Evolutionary conservation across 331 rosid species (phyloP), one percentile per base, ranked within the genome.

Genomic region (Rhamnella rubrinervis): DNA sequence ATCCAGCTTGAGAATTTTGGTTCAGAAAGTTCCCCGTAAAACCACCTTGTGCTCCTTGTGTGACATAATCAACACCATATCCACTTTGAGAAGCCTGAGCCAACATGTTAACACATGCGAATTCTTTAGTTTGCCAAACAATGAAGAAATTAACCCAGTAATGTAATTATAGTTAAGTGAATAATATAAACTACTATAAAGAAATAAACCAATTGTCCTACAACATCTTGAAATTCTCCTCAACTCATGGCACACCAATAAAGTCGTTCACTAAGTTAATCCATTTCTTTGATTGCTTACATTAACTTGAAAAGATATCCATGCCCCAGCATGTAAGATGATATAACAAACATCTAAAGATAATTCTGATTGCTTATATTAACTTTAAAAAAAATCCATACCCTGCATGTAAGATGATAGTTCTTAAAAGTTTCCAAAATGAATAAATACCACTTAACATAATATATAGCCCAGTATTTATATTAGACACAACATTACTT

Each of bases 31-130:
- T 95, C 80, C 99, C 97, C 15, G 96, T 96, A 77, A 91, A 95
- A 60, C 93, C 99, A 65, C 92, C 91, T 74, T 91, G 99, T 67
- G 88, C 93, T 71, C 96, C 99, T 89, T 91, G 99, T 40, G 96
- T 83, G 18, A 86, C 89, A 82, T 87, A 95, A 71, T 95, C 99
- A 77, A 91, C 89, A 84, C 87, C 89, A 77, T 89, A 95, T 60
- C 95, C 99, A 87, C 93, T 87, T 80, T 89, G 99, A 57, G 99
- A 95, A 76, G 99, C 96, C 97, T 95, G 49, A 72, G 59, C 21
- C 47, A 85, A 51, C 20, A 66, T 18, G 49, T 61, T 21, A 55
- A 62, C 35, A 44, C 26, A 68, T 2, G 12, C 11, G 13, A 44
- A 44, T 44, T 44, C 11, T 44, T 44, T 44, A 9, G 4, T 44